These are phyloP conservation scores for Cladosporium sp. DNA, from an alignment of 2,329 filamentous ascomycete genomes.

Conservation along the genomic window DNA sequence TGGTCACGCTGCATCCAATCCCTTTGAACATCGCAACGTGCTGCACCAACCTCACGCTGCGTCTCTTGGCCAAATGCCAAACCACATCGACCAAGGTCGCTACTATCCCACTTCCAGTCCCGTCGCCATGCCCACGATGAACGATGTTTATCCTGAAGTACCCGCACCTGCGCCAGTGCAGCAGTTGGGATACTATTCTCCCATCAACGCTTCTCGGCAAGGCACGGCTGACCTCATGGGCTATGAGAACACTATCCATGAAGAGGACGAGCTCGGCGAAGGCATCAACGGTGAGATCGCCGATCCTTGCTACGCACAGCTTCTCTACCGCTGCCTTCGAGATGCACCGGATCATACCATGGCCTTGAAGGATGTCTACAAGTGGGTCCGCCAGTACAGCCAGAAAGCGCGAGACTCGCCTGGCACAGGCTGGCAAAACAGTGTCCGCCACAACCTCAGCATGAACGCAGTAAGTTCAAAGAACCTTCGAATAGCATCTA, in stretches of 20 bases:
- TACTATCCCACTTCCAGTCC: background rate
- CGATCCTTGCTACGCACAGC: constrained; percentile 64
- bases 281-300: constrained; percentile 23
- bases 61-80: background rate
- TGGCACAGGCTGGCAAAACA: constrained; percentile 82
- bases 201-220: background rate
- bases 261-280: constrained; percentile 11
- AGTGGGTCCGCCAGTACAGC: constrained; percentile 84
- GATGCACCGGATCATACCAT: constrained; percentile 66
- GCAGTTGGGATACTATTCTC: background rate
- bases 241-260: constrained; percentile 6
- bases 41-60: background rate
- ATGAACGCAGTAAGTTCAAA: constrained; percentile 78
- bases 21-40: background rate
- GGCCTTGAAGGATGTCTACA: constrained; percentile 82
- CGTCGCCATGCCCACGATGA: background rate
- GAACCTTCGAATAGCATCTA: background rate
- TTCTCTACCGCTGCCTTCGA: constrained; percentile 76
- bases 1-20: background rate
- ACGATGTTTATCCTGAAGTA: background rate
- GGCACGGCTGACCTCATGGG: constrained; percentile 7
- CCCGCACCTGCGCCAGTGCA: background rate
- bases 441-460: constrained; percentile 90
- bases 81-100: background rate
- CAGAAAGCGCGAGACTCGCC: constrained; percentile 64